Evolutionary conservation across 1,284 basidiomycete genomes (phyloP).

Genomic region (Austroboletus olivaceoglutinosus): DNA sequence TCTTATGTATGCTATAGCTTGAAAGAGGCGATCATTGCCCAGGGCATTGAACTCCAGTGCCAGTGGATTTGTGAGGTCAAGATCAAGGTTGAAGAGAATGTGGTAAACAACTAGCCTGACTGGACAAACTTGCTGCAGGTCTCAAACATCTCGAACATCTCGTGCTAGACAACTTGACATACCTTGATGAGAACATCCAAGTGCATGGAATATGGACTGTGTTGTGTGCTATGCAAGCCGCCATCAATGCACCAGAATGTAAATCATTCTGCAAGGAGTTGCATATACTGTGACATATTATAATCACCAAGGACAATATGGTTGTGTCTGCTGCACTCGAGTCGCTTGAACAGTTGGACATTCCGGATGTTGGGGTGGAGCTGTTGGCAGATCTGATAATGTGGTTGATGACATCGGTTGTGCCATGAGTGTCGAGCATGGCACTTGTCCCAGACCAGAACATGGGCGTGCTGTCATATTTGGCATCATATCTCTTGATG

Average conservation of each 20-base stretch:
- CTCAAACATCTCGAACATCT: conserved; percentile 90
- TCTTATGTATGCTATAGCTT: conserved; percentile 51
- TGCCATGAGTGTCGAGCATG: conserved; percentile 82
- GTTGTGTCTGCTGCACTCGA: conserved; percentile 69
- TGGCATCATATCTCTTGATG: conserved; percentile 79
- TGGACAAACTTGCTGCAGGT: conserved; percentile 89
- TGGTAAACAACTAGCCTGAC: conserved; percentile 90
- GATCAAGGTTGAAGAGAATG: conserved; percentile 96
- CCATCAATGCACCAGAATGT: conserved; percentile 59
- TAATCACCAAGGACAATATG: conserved; percentile 67
- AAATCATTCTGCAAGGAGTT: conserved; percentile 89
- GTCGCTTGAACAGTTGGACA: conserved; percentile 70
- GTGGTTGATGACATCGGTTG: conserved; percentile 87
- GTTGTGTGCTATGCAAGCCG: conserved; percentile 60
- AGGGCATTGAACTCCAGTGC: conserved; percentile 96
- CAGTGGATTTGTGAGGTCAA: conserved; percentile 97
- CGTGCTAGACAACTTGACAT: conserved; percentile 86
- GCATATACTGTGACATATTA: conserved; percentile 73
- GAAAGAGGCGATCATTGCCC: conserved; percentile 92
- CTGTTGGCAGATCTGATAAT: conserved; percentile 84
- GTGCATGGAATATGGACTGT: conserved; percentile 82
- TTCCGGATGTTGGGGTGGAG: conserved; percentile 85
- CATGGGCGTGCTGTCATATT: conserved; percentile 84
- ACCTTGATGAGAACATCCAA: conserved; percentile 87
- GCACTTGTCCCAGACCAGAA: conserved; percentile 89